A percentile compares a stretch with the other conserved stretches of the same genome.
Conservation (phyloP, 352 stramenopile genomes). For the Pythium rishiriense region DNA sequence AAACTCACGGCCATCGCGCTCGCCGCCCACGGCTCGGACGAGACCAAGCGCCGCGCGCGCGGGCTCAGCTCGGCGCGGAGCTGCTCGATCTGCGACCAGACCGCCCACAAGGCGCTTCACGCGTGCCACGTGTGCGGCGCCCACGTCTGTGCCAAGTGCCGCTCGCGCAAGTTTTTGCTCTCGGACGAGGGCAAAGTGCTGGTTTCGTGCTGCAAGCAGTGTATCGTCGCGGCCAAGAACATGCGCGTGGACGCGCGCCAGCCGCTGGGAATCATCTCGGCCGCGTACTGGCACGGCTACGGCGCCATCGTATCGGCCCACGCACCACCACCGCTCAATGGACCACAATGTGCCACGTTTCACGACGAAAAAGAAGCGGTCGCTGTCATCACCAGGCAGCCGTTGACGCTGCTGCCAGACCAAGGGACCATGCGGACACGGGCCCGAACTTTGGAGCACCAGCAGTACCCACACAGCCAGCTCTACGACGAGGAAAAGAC, state of each 20-base stretch:
- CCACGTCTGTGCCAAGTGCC: conserved; percentile 21
- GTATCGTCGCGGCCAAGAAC: conserved; percentile 20
- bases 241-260: conserved; percentile 14
- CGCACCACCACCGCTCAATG: neutral
- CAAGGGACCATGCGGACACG: neutral
- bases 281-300: conserved; percentile 16
- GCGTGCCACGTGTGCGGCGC: conserved; percentile 15
- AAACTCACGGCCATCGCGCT: conserved; percentile 27
- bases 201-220: conserved; percentile 30
- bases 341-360: neutral
- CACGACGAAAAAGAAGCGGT: neutral
- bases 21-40: neutral
- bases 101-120: conserved; percentile 5
- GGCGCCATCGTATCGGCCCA: conserved; percentile 16
- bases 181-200: conserved; percentile 21
- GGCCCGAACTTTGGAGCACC: neutral
- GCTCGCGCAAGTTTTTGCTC: conserved; percentile 17
- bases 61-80: conserved; percentile 2
- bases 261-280: conserved; percentile 18
- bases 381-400: neutral
- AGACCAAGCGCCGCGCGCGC: neutral
- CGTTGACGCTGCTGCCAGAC: neutral
- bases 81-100: conserved; percentile 23
- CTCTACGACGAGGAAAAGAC: neutral
- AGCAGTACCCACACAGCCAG: no score